A percentile compares a stretch with the other conserved stretches of the same genome.
These are phyloP conservation scores for Phaseolus lunatus DNA, from an alignment of 306 rosid species.

Conservation along the genomic window DNA sequence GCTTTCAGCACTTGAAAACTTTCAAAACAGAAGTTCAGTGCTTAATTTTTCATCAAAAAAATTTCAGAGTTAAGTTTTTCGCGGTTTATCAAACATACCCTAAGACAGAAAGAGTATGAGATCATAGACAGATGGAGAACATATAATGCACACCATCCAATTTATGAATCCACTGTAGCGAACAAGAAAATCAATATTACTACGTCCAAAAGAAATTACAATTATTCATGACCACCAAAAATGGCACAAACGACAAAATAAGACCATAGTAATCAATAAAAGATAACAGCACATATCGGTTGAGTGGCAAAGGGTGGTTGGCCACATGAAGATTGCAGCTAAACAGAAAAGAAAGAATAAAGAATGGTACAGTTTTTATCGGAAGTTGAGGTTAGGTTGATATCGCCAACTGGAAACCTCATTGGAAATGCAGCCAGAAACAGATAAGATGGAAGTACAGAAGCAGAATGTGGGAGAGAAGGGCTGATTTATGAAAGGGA, in stretches of 20 bases:
- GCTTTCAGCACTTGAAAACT: neutral
- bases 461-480: too few species aligned
- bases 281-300: too few species aligned
- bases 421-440: too few species aligned
- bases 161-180: conserved; percentile 1
- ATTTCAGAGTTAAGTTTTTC: neutral
- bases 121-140: neutral
- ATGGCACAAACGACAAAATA: neutral
- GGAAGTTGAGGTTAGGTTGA: too few species aligned
- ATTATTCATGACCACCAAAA: conserved; percentile 3
- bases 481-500: too few species aligned
- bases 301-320: too few species aligned
- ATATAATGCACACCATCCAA: neutral
- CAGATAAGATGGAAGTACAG: too few species aligned
- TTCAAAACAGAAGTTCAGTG: neutral
- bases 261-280: too few species aligned
- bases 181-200: neutral
- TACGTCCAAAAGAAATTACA: neutral
- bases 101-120: neutral
- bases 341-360: too few species aligned
- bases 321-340: too few species aligned
- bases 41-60: neutral
- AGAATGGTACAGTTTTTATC: too few species aligned
- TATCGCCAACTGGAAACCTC: too few species aligned
- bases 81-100: conserved; percentile 14